Evolutionary conservation across 2,329 filamentous ascomycete species (phyloP).

Genomic region (Aspergillus aculeatinus): DNA sequence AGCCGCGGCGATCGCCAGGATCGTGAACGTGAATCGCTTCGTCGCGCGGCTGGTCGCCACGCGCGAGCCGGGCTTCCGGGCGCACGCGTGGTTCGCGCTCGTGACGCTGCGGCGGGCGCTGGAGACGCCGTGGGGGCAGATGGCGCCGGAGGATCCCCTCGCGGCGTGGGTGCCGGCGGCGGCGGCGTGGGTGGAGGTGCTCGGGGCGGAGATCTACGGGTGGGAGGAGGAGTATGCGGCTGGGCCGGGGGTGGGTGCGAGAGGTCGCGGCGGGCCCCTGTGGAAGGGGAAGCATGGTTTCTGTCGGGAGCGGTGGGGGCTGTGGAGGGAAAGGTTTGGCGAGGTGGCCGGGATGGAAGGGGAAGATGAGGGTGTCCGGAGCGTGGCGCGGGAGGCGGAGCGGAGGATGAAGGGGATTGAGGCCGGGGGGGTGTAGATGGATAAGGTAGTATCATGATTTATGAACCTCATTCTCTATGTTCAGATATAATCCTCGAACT

Average conservation of each 20-base stretch:
- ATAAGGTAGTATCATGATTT: too few relatives aligned
- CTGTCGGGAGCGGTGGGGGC: slow-evolving; percentile 12
- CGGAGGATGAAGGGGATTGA: slow-evolving; percentile 16
- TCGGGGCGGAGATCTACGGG: slow-evolving; percentile 14
- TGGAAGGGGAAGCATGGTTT: slow-evolving; percentile 16
- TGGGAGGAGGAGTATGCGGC: slow-evolving; percentile 13
- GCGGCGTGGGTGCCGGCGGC: slow-evolving; percentile 14
- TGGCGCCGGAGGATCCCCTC: background rate
- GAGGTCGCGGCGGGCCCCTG: slow-evolving; percentile 12
- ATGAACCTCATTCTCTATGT: too few relatives aligned
- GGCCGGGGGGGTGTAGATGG: background rate
- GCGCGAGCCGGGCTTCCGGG: slow-evolving; percentile 9
- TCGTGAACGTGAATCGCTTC: slow-evolving; percentile 9
- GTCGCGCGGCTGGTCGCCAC: slow-evolving; percentile 13
- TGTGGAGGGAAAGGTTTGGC: slow-evolving; percentile 16
- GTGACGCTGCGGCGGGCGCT: slow-evolving; percentile 9
- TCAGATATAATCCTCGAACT: too few relatives aligned
- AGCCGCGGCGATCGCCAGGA: background rate
- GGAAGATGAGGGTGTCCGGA: slow-evolving; percentile 1
- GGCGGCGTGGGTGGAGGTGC: slow-evolving; percentile 14
- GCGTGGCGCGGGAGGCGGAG: slow-evolving; percentile 7
- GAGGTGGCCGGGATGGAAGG: slow-evolving; percentile 5
- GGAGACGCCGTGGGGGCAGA: slow-evolving; percentile 5
- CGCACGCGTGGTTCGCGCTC: slow-evolving; percentile 12
- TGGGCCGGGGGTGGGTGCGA: background rate